phyloP scores from a whole-genome alignment of 495 filamentous ascomycete species.

The Halenospora varia region DNA sequence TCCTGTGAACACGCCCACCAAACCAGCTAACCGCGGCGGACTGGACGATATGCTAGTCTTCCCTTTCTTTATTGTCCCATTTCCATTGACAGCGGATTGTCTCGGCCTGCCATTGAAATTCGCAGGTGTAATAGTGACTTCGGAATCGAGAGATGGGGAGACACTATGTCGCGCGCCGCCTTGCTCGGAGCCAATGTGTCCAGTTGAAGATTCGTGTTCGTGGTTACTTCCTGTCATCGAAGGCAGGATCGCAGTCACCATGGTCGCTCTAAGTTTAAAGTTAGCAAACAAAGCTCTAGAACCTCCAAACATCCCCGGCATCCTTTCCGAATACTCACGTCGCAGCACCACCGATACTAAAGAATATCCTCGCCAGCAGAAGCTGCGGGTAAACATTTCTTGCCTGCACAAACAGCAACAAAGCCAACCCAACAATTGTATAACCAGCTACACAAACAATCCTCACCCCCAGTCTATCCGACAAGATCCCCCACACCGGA shows the following conservation, averaged over 20 bases:
- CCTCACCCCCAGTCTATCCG: slow-evolving; percentile 82
- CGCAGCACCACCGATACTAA: slow-evolving; percentile 86
- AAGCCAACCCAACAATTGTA: slow-evolving; percentile 65
- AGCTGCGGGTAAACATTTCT: slow-evolving; percentile 87
- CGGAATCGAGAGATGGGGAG: slow-evolving; percentile 54
- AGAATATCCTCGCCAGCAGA: slow-evolving; percentile 78
- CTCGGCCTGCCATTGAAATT: slow-evolving; percentile 26
- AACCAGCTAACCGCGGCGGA: slow-evolving; percentile 69
- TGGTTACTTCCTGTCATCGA: slow-evolving; percentile 57
- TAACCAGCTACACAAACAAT: slow-evolving; percentile 78
- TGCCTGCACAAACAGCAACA: slow-evolving; percentile 81
- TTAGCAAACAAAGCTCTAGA: not conserved
- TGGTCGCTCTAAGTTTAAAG: slow-evolving; percentile 58
- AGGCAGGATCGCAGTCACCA: slow-evolving; percentile 94
- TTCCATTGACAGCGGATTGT: slow-evolving; percentile 1
- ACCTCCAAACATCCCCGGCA: not conserved
- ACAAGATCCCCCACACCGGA: slow-evolving; percentile 87
- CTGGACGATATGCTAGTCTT: slow-evolving; percentile 23
- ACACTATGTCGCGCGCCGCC: slow-evolving; percentile 30
- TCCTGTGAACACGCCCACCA: slow-evolving; percentile 89
- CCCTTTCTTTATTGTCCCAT: not conserved
- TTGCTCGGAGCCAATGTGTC: not conserved
- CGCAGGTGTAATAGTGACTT: slow-evolving; percentile 59
- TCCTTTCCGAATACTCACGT: slow-evolving; percentile 44
- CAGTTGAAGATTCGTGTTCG: slow-evolving; percentile 3